Evolutionary conservation across 169 alveolate species (phyloP), one percentile per base, ranked within the genome.

Genomic region (Plasmodium malariae): DNA sequence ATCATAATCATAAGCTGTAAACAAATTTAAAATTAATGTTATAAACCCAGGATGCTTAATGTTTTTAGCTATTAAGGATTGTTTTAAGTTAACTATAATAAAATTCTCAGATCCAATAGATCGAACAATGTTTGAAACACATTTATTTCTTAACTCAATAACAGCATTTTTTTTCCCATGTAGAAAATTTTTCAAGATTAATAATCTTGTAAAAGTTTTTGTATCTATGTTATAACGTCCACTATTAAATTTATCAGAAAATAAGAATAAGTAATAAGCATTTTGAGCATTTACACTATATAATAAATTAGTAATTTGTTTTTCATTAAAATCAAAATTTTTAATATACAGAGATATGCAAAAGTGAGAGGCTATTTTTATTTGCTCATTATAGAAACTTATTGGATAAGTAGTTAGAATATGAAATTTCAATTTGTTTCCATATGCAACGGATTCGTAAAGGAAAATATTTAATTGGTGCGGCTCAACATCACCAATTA

Each of bases 401-500:
- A 83, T 83, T 24, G 85, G 80, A 70, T 83, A 83, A 14, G 85
- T 83, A 54, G 91, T 83, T 67, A 83, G 36, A 17, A 83, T 60
- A 30, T 83, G 91, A 67, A 83, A 83, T 54, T 83, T 83, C 67
- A 83, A 40, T 71, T 67, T 83, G 34, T 83, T 83, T 68, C 91
- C 91, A 67, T 83, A 55, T 40, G 91, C 91, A 32, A 83, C 14
- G 28, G 91, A 83, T 71, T 67, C 91, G 45, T 67, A 83, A 51
- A 94, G 83, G 67, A 94, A 94, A 63, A 86, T 89, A 63, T 93
- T 90, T 45, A 94, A 86, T 68, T 94, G 94, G 28, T 88, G 62
- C 3, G 96, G 96, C 32, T 92, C 94, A 21, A 94, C 88, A 54
- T 94, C 95, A 0, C 96, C 96, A 59, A 94, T 87, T 28, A 94